phyloP scores from a whole-genome alignment of 768 basidiomycete species.

The Tylopilus intermedius region DNA sequence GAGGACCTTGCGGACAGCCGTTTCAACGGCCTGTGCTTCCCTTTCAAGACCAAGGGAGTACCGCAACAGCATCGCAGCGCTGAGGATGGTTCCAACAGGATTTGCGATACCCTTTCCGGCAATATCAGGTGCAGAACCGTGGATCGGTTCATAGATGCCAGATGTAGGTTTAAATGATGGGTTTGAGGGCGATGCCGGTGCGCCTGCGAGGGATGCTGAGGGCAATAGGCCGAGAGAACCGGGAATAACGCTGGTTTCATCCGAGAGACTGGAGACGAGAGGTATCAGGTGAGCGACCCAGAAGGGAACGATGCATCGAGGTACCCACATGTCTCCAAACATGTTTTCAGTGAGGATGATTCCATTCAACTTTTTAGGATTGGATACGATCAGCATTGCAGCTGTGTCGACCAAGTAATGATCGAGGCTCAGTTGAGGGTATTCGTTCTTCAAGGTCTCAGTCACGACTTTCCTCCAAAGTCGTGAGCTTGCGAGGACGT shows the following conservation, averaged over 20 bases:
- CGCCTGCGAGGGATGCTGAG: slow-evolving; percentile 92
- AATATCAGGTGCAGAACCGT: slow-evolving; percentile 92
- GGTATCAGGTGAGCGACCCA: not conserved
- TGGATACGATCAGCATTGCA: slow-evolving; percentile 90
- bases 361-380: slow-evolving; percentile 89
- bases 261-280: slow-evolving; percentile 65
- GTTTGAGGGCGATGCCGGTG: slow-evolving; percentile 52
- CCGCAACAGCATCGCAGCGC: slow-evolving; percentile 86
- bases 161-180: slow-evolving; percentile 69
- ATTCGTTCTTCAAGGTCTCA: slow-evolving; percentile 79
- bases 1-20: slow-evolving; percentile 85
- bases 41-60: slow-evolving; percentile 90
- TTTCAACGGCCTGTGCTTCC: slow-evolving; percentile 81
- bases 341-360: slow-evolving; percentile 93
- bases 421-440: slow-evolving; percentile 80
- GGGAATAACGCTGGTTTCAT: slow-evolving; percentile 95
- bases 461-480: slow-evolving; percentile 93
- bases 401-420: slow-evolving; percentile 95
- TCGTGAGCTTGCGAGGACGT: slow-evolving; percentile 91
- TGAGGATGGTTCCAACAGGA: slow-evolving; percentile 92
- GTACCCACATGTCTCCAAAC: slow-evolving; percentile 91
- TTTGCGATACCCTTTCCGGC: slow-evolving; percentile 93
- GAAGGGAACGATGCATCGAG: not conserved
- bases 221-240: slow-evolving; percentile 95
- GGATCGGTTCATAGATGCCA: slow-evolving; percentile 96